phyloP scores from a whole-genome alignment of 495 filamentous ascomycete genomes.

The Extremus antarcticus region DNA sequence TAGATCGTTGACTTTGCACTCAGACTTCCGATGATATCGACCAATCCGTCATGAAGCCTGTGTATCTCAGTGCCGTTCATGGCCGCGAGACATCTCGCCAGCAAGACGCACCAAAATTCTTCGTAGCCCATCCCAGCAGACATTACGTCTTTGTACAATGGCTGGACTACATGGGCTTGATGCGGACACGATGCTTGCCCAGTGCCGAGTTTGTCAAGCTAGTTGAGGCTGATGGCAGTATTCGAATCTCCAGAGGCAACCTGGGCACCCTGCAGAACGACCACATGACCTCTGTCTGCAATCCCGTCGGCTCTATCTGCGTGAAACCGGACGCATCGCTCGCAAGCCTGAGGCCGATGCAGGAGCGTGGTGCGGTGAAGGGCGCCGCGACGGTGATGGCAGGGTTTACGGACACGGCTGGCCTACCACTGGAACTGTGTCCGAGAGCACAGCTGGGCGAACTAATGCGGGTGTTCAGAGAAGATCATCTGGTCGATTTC shows the following conservation, averaged over 20 bases:
- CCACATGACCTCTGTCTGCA: constrained; percentile 37
- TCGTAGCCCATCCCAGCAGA: constrained; percentile 30
- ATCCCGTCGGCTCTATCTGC: constrained; percentile 41
- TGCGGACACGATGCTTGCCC: constrained; percentile 61
- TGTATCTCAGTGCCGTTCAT: too few relatives aligned
- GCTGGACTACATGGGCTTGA: constrained; percentile 63
- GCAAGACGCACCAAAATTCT: too few relatives aligned
- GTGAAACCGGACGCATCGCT: constrained; percentile 26
- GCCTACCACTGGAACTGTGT: constrained; percentile 40
- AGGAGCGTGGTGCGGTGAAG: constrained; percentile 14
- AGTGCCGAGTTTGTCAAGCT: constrained; percentile 52
- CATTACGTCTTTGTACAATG: constrained; percentile 64
- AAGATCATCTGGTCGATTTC: constrained; percentile 38
- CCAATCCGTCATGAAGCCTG: too few relatives aligned
- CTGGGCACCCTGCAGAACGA: constrained; percentile 32
- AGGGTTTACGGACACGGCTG: constrained; percentile 49
- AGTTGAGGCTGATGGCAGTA: constrained; percentile 34
- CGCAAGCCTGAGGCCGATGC: constrained; percentile 22
- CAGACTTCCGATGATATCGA: too few relatives aligned
- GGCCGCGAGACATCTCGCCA: too few relatives aligned
- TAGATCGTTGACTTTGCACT: too few relatives aligned
- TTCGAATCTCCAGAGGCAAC: constrained; percentile 29
- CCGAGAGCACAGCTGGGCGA: constrained; percentile 34
- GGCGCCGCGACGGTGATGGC: constrained; percentile 27
- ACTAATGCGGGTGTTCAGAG: constrained; percentile 20